A percentile compares a stretch with the other conserved stretches of the same genome.
These are phyloP conservation scores for Talaromyces wortmannii DNA, from an alignment of 495 filamentous ascomycete genomes.

Conservation along the genomic window DNA sequence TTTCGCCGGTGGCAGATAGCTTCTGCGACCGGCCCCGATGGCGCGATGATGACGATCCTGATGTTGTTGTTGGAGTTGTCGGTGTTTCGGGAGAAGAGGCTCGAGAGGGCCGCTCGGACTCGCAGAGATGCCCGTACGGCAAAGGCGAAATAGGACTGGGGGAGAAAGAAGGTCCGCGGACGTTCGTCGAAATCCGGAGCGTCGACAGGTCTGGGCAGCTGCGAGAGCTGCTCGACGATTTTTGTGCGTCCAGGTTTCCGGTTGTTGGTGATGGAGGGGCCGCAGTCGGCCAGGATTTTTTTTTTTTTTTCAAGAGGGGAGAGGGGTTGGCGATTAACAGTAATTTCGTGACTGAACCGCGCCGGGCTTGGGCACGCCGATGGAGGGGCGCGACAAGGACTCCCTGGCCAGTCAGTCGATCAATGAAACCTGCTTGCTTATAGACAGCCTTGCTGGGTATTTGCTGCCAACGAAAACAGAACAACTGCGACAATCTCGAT, in stretches of 20 bases:
- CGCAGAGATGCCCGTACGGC: constrained; percentile 15
- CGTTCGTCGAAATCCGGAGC: constrained; percentile 25
- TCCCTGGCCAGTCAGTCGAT: neutral
- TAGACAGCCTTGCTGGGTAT: neutral
- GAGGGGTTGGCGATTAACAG: neutral
- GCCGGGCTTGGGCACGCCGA: neutral
- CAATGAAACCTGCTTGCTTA: neutral
- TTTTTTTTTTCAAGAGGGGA: too few relatives aligned
- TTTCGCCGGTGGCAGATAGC: constrained; percentile 21
- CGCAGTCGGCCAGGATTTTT: constrained; percentile 1
- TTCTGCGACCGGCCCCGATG: constrained; percentile 24
- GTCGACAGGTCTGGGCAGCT: constrained; percentile 46
- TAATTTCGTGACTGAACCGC: neutral
- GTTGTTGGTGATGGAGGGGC: constrained; percentile 6
- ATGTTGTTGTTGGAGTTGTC: too few relatives aligned
- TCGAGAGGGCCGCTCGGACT: constrained; percentile 25
- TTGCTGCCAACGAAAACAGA: too few relatives aligned
- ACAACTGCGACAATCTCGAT: too few relatives aligned
- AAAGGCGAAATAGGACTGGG: constrained; percentile 12
- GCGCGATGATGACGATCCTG: constrained; percentile 5
- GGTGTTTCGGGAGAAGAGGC: constrained; percentile 24
- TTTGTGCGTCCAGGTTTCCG: constrained; percentile 41
- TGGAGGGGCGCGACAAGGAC: neutral
- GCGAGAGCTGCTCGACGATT: constrained; percentile 37
- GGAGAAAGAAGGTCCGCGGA: constrained; percentile 12